Percentiles rank a stretch among this genome's conserved stretches.
These are phyloP conservation scores for Apiospora kogelbergensis DNA, from an alignment of 2,329 filamentous ascomycete species.

Conservation along the genomic window DNA sequence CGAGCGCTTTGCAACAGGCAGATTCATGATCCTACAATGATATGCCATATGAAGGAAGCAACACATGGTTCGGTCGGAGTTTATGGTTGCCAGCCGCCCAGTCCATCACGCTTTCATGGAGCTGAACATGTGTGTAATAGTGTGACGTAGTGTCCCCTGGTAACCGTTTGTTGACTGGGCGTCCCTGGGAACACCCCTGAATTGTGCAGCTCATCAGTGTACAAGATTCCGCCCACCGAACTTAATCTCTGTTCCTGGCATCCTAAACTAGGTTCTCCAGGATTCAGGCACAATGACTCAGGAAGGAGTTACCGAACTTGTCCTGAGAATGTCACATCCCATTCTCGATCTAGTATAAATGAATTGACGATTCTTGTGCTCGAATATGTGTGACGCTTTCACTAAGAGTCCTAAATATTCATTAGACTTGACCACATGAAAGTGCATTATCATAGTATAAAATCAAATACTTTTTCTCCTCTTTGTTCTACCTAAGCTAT, in stretches of 20 bases:
- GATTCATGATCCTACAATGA: background rate
- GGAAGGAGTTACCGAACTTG: background rate
- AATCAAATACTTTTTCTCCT: background rate
- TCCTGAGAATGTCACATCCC: too few species aligned
- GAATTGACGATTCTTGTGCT: too few species aligned
- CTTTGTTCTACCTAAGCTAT: background rate
- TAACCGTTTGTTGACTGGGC: background rate
- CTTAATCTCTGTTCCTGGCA: background rate
- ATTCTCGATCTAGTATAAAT: too few species aligned
- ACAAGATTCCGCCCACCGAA: background rate
- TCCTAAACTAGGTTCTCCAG: background rate
- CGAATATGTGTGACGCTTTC: too few species aligned
- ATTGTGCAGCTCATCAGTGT: background rate
- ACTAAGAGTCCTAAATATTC: too few species aligned
- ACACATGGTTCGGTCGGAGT: background rate
- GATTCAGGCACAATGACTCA: too few species aligned
- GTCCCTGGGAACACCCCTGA: background rate
- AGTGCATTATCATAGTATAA: background rate
- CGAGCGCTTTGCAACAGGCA: background rate
- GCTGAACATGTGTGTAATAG: too few species aligned
- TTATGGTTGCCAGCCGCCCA: too few species aligned
- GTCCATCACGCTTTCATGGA: too few species aligned
- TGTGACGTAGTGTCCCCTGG: background rate
- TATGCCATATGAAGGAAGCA: too few species aligned
- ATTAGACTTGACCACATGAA: too few species aligned